phyloP scores from a whole-genome alignment of 148 eudicot genomes.

The Gaultheria prostrata region DNA sequence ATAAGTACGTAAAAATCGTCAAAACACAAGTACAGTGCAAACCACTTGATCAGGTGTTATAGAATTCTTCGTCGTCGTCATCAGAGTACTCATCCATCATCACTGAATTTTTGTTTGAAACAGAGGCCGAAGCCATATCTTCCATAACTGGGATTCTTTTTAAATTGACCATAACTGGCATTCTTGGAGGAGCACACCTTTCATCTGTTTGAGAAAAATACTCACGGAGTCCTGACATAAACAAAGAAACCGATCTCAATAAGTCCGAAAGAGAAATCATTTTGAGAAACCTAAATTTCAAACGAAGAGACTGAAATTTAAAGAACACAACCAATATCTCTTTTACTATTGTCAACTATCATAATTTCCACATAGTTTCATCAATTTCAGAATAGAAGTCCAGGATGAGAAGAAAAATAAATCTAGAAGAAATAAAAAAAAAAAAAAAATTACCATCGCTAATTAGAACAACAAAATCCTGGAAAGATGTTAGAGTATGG shows the following conservation, averaged over 20 bases:
- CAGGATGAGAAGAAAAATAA: neutral
- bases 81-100: constrained; percentile 93
- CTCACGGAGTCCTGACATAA: constrained; percentile 77
- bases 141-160: no score
- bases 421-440: no score
- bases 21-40: constrained; percentile 21
- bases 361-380: no score
- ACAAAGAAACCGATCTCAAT: constrained; percentile 7
- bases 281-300: neutral
- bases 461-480: neutral
- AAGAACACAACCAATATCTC: neutral
- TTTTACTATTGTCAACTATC: neutral
- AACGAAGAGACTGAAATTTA: neutral
- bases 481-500: neutral
- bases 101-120: constrained; percentile 61
- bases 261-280: neutral
- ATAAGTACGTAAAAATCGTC: neutral
- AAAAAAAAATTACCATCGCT: constrained; percentile 1
- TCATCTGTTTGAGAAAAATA: constrained; percentile 94
- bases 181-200: constrained; percentile 76
- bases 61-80: constrained; percentile 90
- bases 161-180: constrained; percentile 98
- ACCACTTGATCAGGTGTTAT: constrained; percentile 85
- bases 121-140: constrained; percentile 81
- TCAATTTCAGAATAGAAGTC: neutral